phyloP scores from a whole-genome alignment of 257 asterid genomes.

The Solanum peruvianum region DNA sequence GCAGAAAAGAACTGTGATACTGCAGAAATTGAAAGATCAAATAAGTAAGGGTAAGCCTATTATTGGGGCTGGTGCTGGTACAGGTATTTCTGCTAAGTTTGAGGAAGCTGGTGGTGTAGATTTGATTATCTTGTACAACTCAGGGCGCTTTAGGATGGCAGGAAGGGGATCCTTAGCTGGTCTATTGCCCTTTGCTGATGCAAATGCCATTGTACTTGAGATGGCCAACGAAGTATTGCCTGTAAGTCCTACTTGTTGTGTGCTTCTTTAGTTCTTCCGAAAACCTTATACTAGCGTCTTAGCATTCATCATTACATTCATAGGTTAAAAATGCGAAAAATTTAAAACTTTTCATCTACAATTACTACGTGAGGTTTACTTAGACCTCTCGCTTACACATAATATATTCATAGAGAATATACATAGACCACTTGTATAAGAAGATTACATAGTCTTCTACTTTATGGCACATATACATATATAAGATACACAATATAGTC shows the following conservation, averaged over 20 bases:
- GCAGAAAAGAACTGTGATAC: conserved; percentile 39
- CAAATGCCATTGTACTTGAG: conserved; percentile 85
- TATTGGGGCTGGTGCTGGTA: conserved; percentile 99
- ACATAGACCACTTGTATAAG: too few species aligned
- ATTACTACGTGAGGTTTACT: too few species aligned
- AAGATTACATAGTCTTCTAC: too few species aligned
- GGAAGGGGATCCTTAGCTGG: conserved; percentile 99
- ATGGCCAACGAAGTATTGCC: conserved; percentile 98
- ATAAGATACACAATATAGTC: too few species aligned
- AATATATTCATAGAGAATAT: too few species aligned
- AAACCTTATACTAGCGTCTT: background rate
- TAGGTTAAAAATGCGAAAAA: too few species aligned
- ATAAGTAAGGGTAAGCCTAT: conserved; percentile 68
- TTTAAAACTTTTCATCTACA: too few species aligned
- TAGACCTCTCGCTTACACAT: too few species aligned
- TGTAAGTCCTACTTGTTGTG: conserved; percentile 33
- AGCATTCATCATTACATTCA: too few species aligned
- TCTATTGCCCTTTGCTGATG: conserved; percentile 92
- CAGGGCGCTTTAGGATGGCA: conserved; percentile 98
- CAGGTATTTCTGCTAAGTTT: conserved; percentile 97
- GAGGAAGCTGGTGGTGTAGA: conserved; percentile 99
- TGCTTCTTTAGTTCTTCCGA: background rate
- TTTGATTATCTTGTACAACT: conserved; percentile 77
- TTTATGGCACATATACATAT: too few species aligned
- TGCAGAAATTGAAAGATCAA: conserved; percentile 54